Evolutionary conservation across 495 filamentous ascomycete genomes (phyloP).

Genomic region (Copromyces sp.): DNA sequence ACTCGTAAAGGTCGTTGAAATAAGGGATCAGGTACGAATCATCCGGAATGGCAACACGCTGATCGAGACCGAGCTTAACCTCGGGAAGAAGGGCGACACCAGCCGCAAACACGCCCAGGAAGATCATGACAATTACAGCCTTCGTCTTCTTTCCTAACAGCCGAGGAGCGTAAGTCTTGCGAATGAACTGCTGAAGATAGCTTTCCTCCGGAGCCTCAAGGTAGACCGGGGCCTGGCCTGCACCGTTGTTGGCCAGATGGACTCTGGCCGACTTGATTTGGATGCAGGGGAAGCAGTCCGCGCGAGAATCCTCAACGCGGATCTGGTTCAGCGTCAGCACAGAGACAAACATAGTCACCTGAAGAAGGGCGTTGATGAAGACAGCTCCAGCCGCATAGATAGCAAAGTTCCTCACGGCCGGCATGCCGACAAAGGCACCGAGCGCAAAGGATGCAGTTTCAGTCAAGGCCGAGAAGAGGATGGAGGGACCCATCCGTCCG

Average conservation of each 20-base stretch:
- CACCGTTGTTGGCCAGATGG: constrained; percentile 32
- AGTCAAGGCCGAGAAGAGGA: constrained; percentile 86
- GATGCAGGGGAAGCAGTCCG: constrained; percentile 90
- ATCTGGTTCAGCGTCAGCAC: constrained; percentile 84
- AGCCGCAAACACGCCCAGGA: constrained; percentile 79
- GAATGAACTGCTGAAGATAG: constrained; percentile 70
- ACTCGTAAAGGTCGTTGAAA: constrained; percentile 89
- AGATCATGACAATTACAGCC: constrained; percentile 59
- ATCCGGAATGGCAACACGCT: constrained; percentile 84
- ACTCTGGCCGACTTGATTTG: constrained; percentile 55
- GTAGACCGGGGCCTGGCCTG: constrained; percentile 26
- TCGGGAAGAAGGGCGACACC: constrained; percentile 75
- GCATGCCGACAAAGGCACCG: constrained; percentile 93
- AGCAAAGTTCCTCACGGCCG: constrained; percentile 92
- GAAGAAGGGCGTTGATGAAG: constrained; percentile 88
- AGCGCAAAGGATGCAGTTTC: constrained; percentile 89
- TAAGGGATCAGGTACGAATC: constrained; percentile 89
- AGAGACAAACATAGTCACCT: constrained; percentile 93
- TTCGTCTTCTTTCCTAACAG: constrained; percentile 74
- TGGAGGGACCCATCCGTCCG: constrained; percentile 90
- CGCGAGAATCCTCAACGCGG: constrained; percentile 71
- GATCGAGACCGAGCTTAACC: constrained; percentile 80
- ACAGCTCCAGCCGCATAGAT: constrained; percentile 94
- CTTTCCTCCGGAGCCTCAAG: constrained; percentile 73
- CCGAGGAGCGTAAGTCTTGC: constrained; percentile 74